Base-by-base conservation (phyloP, 495 filamentous ascomycete species). In the Aspergillus kassunensis region DNA sequence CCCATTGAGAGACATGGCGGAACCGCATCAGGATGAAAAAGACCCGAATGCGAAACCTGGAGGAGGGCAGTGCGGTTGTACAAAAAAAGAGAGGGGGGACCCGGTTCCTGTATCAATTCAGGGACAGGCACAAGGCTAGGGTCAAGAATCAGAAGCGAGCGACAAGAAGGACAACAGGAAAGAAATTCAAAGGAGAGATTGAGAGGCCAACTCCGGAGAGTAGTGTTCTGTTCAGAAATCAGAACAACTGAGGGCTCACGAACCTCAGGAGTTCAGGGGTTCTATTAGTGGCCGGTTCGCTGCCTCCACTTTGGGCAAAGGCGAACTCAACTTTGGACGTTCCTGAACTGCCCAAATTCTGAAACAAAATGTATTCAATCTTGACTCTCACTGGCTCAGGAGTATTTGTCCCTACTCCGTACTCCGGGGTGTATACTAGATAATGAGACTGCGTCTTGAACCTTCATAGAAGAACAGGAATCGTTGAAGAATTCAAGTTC, bases 1-100 rank as follows among this genome's bases (percentile, higher is more conserved):
- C 57, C 93, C 93, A 86, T 97, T 96, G 72, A 98, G 79, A 78
- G 93, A 97, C 93, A 98, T 98, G 68, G 56, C 63, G 68, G 64
- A 59, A 57, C 70, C 56, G 68, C 73, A 77, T 77, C 67, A 61
- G 39, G 37, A 31, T 44, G 30, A 39, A 36, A 34, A 8, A 51
- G 36, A 37, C 41, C 49, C 31, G 33, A 30, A 42, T 29, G 40
- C 16, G 42, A 44, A 39, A 37, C 39, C 33, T 41, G 33, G 25
- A 42, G 24, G 27, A n/a, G n/a, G 39, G 12, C 20, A 51, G 6
- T 31, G 25, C 16, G 21, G 48, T 42, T 40, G 21, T 42, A 54
- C 41, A 46, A 44, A 49, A 54, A 40, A 56, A 55, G 44, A 54
- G 47, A 53, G 57, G 54, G 46, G 55, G 44, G 50, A 42, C 35